Conservation (phyloP, 345 rosid species). For the Draba incana region DNA sequence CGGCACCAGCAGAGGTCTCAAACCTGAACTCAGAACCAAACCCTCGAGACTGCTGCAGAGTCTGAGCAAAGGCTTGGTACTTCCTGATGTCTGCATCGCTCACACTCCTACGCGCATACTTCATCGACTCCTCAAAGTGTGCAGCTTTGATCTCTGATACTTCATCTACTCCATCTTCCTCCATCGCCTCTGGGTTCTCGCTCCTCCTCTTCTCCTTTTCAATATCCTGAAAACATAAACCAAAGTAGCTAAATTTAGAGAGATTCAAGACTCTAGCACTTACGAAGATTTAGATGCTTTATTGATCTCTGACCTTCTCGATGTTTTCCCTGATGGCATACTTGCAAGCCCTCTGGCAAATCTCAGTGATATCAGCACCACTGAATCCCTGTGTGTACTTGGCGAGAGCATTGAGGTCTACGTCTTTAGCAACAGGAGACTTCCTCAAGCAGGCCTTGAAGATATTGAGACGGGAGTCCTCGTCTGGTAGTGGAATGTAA, state of each 20-base stretch:
- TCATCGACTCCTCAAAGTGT: slow-evolving; percentile 97
- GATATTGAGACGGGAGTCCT: slow-evolving; percentile 86
- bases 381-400: slow-evolving; percentile 95
- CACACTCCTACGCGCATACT: slow-evolving; percentile 92
- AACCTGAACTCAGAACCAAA: slow-evolving; percentile 90
- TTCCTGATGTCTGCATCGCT: slow-evolving; percentile 96
- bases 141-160: slow-evolving; percentile 90
- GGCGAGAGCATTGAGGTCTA: slow-evolving; percentile 89
- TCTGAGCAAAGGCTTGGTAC: slow-evolving; percentile 97
- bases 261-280: not conserved
- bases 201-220: slow-evolving; percentile 89
- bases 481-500: slow-evolving; percentile 95
- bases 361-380: slow-evolving; percentile 97
- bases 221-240: slow-evolving; percentile 64
- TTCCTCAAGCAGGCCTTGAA: slow-evolving; percentile 90
- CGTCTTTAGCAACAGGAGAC: slow-evolving; percentile 89
- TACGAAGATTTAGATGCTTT: not conserved
- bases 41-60: slow-evolving; percentile 96
- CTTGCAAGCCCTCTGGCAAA: slow-evolving; percentile 94
- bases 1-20: slow-evolving; percentile 53
- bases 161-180: slow-evolving; percentile 86
- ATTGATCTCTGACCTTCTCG: slow-evolving; percentile 57
- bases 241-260: not conserved
- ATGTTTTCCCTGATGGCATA: slow-evolving; percentile 96
- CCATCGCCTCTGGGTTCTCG: slow-evolving; percentile 97